Conservation (phyloP, 139 green algal genomes). For the Zygnema circumcarinatum region DNA sequence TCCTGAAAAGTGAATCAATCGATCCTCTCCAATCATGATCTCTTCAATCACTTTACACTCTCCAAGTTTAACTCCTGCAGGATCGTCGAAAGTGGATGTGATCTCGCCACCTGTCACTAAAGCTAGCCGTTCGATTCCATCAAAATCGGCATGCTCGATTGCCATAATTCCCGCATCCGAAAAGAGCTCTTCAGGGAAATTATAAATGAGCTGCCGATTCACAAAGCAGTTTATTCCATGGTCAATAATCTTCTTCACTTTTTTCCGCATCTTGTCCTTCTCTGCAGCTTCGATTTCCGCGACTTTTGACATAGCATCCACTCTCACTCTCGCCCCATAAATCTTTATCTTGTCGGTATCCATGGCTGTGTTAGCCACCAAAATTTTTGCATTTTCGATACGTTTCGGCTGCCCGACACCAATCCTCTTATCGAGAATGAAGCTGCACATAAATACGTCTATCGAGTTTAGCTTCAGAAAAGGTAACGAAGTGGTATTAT, state of each 20-base stretch:
- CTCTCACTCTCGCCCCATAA: constrained; percentile 86
- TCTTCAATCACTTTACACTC: constrained; percentile 78
- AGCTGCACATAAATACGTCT: constrained; percentile 63
- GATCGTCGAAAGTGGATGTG: constrained; percentile 91
- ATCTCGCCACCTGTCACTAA: constrained; percentile 97
- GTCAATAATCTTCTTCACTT: constrained; percentile 88
- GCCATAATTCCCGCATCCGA: constrained; percentile 63
- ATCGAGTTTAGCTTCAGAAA: too few species aligned
- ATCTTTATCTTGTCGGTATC: constrained; percentile 99
- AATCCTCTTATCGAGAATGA: constrained; percentile 99
- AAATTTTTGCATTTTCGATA: constrained; percentile 94
- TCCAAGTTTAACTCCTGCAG: constrained; percentile 82
- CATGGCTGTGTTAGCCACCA: constrained; percentile 99
- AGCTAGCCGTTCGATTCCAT: constrained; percentile 95
- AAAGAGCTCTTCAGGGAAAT: constrained; percentile 92
- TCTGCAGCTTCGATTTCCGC: constrained; percentile 96
- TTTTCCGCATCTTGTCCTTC: constrained; percentile 95
- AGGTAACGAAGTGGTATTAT: not conserved
- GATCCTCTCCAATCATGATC: constrained; percentile 91
- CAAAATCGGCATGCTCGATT: constrained; percentile 90
- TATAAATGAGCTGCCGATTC: constrained; percentile 99
- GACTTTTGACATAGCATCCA: constrained; percentile 85
- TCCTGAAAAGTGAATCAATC: constrained; percentile 94
- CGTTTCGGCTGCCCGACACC: constrained; percentile 95
- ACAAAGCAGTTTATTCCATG: constrained; percentile 97